These are phyloP conservation scores for Heterobasidion annosum DNA, from an alignment of 1,284 basidiomycete genomes.

Conservation along the genomic window DNA sequence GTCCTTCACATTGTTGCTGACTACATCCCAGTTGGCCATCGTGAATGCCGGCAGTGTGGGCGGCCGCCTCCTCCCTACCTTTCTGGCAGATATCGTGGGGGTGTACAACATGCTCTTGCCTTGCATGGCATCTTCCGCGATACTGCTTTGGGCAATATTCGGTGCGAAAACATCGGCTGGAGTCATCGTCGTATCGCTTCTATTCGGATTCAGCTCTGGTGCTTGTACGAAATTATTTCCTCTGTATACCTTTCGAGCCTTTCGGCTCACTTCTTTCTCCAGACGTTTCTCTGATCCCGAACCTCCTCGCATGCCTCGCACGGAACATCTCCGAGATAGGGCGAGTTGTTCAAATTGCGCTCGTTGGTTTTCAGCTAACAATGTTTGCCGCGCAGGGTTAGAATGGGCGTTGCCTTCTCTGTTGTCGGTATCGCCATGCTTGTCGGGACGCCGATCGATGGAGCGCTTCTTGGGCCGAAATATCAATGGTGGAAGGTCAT, in stretches of 20 bases:
- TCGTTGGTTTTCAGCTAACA: not conserved
- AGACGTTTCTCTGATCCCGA: conserved; percentile 43
- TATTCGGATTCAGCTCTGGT: conserved; percentile 26
- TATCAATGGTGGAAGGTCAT: conserved; percentile 28
- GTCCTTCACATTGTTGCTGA: not conserved
- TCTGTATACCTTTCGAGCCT: no score
- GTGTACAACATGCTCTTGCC: conserved; percentile 22
- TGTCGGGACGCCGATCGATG: conserved; percentile 39
- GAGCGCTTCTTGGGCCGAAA: conserved; percentile 24
- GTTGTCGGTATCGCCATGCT: conserved; percentile 37
- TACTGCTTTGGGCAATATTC: conserved; percentile 34
- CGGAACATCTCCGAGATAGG: conserved; percentile 34
- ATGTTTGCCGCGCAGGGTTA: conserved; percentile 4
- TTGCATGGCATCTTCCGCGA: conserved; percentile 29
- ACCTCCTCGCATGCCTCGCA: conserved; percentile 33
- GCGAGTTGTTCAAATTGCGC: conserved; percentile 16
- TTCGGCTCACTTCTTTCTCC: conserved; percentile 20
- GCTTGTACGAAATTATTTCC: not conserved
- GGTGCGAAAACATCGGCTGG: conserved; percentile 27
- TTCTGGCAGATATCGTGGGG: conserved; percentile 38
- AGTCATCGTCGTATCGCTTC: conserved; percentile 28
- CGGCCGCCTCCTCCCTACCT: conserved; percentile 38
- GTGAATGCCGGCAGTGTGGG: conserved; percentile 39
- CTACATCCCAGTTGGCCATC: conserved; percentile 20
- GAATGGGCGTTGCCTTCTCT: conserved; percentile 46